Evolutionary conservation across 495 filamentous ascomycete species (phyloP).

Genomic region (Gamarada debralockiae): DNA sequence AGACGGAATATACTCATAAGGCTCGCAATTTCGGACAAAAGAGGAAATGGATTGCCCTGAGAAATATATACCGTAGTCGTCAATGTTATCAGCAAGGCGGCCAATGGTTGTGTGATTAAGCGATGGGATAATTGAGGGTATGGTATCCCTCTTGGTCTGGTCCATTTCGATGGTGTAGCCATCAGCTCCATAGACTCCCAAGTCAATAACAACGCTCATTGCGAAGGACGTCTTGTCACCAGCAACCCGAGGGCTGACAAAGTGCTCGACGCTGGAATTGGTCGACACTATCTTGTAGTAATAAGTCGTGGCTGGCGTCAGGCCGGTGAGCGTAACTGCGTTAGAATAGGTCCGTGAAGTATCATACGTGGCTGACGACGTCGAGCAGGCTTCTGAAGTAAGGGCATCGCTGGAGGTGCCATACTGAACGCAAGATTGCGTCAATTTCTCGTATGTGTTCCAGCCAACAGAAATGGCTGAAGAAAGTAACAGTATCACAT

Average conservation of each 20-base stretch:
- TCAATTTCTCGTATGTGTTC: constrained; percentile 40
- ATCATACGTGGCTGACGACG: constrained; percentile 40
- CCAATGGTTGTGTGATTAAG: constrained; percentile 60
- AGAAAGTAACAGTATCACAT: neutral
- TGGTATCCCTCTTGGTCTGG: constrained; percentile 47
- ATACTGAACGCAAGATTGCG: constrained; percentile 40
- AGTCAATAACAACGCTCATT: constrained; percentile 46
- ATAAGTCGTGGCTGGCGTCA: constrained; percentile 46
- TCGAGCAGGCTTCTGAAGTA: constrained; percentile 32
- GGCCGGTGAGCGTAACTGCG: constrained; percentile 36
- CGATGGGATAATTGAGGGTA: constrained; percentile 48
- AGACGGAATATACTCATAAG: no score
- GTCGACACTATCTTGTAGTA: constrained; percentile 19
- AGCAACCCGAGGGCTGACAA: constrained; percentile 31
- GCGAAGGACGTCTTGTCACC: constrained; percentile 48
- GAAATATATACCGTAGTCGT: no score
- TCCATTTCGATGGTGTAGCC: constrained; percentile 47
- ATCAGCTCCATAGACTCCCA: constrained; percentile 39
- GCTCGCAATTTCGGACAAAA: no score
- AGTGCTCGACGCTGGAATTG: constrained; percentile 29
- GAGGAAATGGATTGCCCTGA: no score
- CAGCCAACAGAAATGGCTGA: constrained; percentile 53
- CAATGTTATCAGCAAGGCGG: constrained; percentile 47
- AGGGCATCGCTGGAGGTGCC: constrained; percentile 32
- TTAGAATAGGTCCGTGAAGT: constrained; percentile 51